phyloP scores from a whole-genome alignment of 108 stramenopile species.

The Nannochloropsis salina region DNA sequence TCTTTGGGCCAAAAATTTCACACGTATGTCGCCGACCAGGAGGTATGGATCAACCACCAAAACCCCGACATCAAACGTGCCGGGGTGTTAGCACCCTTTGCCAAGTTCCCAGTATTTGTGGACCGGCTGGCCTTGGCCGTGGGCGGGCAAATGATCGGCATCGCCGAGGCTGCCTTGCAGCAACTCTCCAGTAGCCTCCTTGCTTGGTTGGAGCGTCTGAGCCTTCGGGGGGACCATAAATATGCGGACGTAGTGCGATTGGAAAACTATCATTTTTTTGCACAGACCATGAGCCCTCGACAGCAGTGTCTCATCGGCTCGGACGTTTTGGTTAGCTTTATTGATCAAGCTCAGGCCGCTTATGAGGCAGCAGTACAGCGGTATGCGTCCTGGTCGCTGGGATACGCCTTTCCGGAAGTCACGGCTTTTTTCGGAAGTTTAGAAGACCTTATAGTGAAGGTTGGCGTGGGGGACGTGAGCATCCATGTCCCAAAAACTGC shows the following conservation, averaged over 20 bases:
- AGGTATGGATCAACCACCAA: background rate
- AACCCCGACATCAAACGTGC: background rate
- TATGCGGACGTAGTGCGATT: conserved; percentile 7
- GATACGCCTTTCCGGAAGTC: background rate
- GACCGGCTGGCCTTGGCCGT: background rate
- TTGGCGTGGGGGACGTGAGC: background rate
- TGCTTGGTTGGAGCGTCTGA: background rate
- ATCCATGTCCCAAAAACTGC: background rate
- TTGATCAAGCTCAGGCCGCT: background rate
- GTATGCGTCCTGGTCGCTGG: background rate
- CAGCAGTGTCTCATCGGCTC: background rate
- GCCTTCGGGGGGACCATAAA: background rate
- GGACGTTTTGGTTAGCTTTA: background rate
- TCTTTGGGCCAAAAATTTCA: background rate
- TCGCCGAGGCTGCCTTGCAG: background rate
- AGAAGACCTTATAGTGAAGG: background rate
- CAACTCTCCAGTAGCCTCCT: background rate
- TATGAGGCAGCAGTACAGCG: conserved; percentile 2
- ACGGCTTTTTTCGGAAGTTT: background rate
- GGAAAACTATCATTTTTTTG: background rate
- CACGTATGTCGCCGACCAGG: background rate
- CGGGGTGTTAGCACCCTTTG: background rate
- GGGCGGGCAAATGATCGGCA: background rate
- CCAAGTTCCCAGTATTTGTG: background rate
- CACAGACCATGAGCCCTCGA: background rate